Conservation (phyloP, 169 alveolate species). For the Babesia caballi region DNA sequence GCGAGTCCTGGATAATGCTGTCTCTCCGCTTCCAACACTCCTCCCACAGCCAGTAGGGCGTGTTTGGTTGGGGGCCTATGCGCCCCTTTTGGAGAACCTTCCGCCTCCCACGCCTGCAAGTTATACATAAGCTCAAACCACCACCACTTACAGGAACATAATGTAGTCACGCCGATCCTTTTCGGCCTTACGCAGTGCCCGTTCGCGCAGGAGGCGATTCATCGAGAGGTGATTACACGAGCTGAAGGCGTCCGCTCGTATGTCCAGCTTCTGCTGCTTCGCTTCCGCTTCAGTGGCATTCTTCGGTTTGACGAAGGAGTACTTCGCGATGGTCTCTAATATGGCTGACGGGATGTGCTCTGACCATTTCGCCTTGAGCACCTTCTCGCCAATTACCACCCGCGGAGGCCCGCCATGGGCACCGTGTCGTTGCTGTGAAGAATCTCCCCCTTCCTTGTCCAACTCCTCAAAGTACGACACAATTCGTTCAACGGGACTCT, state of each 20-base stretch:
- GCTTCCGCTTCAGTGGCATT: neutral
- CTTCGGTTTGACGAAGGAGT: neutral
- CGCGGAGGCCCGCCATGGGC: neutral
- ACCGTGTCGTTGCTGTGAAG: too few species aligned
- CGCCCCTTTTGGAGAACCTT: neutral
- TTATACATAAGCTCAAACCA: neutral
- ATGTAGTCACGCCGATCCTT: slow-evolving; percentile 22
- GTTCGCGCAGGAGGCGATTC: slow-evolving; percentile 1
- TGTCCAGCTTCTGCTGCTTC: slow-evolving; percentile 4
- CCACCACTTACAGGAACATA: slow-evolving; percentile 3
- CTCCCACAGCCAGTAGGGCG: slow-evolving; percentile 64
- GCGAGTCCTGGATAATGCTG: slow-evolving; percentile 7
- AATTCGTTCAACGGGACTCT: neutral
- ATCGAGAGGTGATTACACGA: neutral
- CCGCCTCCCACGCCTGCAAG: slow-evolving; percentile 1
- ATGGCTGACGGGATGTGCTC: slow-evolving; percentile 9
- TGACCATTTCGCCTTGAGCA: slow-evolving; percentile 12
- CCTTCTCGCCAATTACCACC: slow-evolving; percentile 3
- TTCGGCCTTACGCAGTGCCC: neutral
- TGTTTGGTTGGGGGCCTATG: slow-evolving; percentile 2
- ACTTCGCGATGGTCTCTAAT: neutral
- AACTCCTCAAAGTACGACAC: neutral
- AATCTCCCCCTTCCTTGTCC: too few species aligned
- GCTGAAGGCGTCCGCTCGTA: slow-evolving; percentile 10
- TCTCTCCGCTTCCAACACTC: slow-evolving; percentile 48